A percentile compares a stretch with the other conserved stretches of the same genome.
These are phyloP conservation scores for Senna tora DNA, from an alignment of 306 rosid species.

Conservation along the genomic window DNA sequence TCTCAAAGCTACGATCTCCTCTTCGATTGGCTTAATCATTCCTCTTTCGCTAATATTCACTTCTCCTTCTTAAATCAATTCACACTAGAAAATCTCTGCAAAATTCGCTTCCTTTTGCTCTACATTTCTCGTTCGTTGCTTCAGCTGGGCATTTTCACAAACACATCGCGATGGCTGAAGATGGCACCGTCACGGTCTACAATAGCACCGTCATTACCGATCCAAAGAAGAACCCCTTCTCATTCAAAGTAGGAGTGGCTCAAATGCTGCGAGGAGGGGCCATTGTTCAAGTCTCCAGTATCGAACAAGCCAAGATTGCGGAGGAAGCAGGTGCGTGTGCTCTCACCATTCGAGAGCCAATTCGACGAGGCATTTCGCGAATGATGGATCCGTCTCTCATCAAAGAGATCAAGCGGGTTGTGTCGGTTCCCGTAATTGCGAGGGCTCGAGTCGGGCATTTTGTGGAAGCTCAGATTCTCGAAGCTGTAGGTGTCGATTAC, in stretches of 20 bases:
- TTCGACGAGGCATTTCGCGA: constrained; percentile 44
- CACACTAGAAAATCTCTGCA: no score
- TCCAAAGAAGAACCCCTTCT: constrained; percentile 34
- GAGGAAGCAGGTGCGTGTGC: constrained; percentile 77
- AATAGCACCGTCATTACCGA: constrained; percentile 55
- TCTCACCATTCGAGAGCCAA: constrained; percentile 47
- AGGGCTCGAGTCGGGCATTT: constrained; percentile 76
- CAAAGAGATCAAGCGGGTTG: constrained; percentile 55
- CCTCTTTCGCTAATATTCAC: background rate
- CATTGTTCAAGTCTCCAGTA: constrained; percentile 53
- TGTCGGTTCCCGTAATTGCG: constrained; percentile 65
- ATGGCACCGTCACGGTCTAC: constrained; percentile 59
- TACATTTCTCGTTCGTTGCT: background rate
- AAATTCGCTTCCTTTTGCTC: background rate
- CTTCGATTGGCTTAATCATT: background rate
- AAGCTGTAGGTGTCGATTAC: constrained; percentile 63
- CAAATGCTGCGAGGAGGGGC: constrained; percentile 72
- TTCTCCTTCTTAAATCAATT: background rate
- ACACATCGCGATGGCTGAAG: constrained; percentile 55
- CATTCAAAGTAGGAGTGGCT: constrained; percentile 52
- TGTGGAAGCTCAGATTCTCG: constrained; percentile 85
- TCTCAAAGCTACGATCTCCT: background rate
- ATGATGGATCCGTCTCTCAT: constrained; percentile 67
- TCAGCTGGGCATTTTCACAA: constrained; percentile 40
- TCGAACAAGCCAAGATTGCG: constrained; percentile 70